Percentiles rank a stretch among this genome's conserved stretches.
These are phyloP conservation scores for Zea luxurians DNA, from an alignment of 176 grass and related monocot species.

Conservation along the genomic window DNA sequence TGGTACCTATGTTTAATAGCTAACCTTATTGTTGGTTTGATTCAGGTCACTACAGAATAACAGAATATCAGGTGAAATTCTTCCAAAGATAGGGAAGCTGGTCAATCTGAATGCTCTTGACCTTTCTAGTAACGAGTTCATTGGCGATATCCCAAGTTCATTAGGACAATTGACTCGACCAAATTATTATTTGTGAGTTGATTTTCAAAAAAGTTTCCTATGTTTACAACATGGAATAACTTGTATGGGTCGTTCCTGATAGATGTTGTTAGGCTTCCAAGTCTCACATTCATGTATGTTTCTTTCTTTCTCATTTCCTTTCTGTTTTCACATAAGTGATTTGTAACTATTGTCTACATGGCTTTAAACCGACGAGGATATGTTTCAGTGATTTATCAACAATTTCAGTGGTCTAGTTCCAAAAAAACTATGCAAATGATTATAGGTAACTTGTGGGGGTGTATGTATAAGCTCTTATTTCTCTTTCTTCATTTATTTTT, in stretches of 20 bases:
- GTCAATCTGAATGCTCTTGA: conserved; percentile 79
- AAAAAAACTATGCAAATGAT: conserved; percentile 83
- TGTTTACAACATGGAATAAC: conserved; percentile 49
- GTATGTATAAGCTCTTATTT: conserved; percentile 12
- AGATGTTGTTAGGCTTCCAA: conserved; percentile 80
- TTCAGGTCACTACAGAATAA: conserved; percentile 93
- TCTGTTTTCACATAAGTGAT: conserved; percentile 8
- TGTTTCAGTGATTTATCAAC: conserved; percentile 90
- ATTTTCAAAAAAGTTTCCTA: conserved; percentile 1
- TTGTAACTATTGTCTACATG: conserved; percentile 23
- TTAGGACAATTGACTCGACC: conserved; percentile 70
- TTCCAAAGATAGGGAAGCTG: conserved; percentile 80
- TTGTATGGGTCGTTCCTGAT: conserved; percentile 70
- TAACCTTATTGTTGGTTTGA: conserved; percentile 1
- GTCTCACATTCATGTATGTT: conserved; percentile 96
- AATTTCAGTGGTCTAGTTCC: conserved; percentile 78
- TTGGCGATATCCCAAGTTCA: conserved; percentile 75
- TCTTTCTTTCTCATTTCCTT: conserved; percentile 18
- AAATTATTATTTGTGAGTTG: conserved; percentile 80
- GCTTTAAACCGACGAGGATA: conserved; percentile 34
- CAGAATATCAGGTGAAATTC: conserved; percentile 79
- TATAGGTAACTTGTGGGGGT: conserved; percentile 57
- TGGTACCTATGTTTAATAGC: background rate
- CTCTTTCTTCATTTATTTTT: background rate
- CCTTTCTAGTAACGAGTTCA: conserved; percentile 84